These are phyloP conservation scores for Pluteus cervinus DNA, from an alignment of 768 basidiomycete species.

Conservation along the genomic window DNA sequence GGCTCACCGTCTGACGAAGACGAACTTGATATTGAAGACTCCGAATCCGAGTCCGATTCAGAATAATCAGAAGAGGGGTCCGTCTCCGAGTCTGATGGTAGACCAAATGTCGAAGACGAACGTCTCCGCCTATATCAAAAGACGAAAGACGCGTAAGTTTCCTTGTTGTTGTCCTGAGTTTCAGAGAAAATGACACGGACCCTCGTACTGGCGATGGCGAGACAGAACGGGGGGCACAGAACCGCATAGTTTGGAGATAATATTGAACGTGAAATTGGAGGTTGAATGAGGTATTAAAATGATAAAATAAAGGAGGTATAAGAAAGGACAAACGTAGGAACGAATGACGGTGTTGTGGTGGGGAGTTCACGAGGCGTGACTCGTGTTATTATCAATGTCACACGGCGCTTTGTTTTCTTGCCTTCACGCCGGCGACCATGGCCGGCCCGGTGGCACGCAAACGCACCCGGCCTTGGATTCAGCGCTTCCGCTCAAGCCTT, in stretches of 20 bases:
- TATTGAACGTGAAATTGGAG: neutral
- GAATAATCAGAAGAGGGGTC: constrained; percentile 20
- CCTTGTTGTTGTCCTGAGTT: constrained; percentile 3
- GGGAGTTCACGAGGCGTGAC: no score
- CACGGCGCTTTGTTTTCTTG: no score
- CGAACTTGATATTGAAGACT: constrained; percentile 21
- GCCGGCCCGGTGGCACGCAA: no score
- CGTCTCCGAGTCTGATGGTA: constrained; percentile 44
- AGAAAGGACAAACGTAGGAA: no score
- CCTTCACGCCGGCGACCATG: no score
- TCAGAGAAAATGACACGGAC: constrained; percentile 15
- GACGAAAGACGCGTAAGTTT: no score
- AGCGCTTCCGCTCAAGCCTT: no score
- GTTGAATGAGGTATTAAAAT: neutral
- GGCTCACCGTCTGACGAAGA: constrained; percentile 27
- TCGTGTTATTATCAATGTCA: no score
- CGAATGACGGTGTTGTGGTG: no score
- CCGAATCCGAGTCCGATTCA: constrained; percentile 24
- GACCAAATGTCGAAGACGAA: constrained; percentile 45
- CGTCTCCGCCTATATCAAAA: constrained; percentile 25
- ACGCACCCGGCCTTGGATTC: no score
- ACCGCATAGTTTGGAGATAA: constrained; percentile 50
- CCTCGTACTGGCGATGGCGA: constrained; percentile 43
- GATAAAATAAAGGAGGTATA: no score
- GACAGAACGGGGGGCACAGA: constrained; percentile 44